Evolutionary conservation across 345 rosid genomes (phyloP), one percentile per base, ranked within the genome.

Genomic region (Rhodamnia argentea): DNA sequence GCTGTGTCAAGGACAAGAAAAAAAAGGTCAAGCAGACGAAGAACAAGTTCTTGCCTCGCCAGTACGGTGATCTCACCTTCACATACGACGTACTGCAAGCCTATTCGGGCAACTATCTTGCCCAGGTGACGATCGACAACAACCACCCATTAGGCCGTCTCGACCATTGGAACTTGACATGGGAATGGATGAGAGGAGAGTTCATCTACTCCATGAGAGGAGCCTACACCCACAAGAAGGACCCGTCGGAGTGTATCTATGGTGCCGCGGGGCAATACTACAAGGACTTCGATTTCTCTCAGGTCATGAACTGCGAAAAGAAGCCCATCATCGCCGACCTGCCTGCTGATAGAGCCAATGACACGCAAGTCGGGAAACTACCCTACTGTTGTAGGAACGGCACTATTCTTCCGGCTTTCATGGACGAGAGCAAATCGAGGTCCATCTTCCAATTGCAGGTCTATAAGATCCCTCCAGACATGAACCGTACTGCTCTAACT

Each of bases 151-250:
- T 97, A 6, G 97, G 99, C 76, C 91, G 95, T 12, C 95, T 97
- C 24, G 99, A 97, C 86, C 94, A 91, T 81, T 97, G 99, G 99
- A 96, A 97, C 90, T 54, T 97, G 29, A 96, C 98, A 3, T 97
- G 98, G 98, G 98, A 96, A 87, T 97, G 99, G 99, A 93, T 85
- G 91, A 88, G 96, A 76, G 96, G 95, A 51, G 99, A 97, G 91
- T 95, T 97, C 90, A 95, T 96, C 84, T 64, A 87, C 90, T 81
- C 92, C 22, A 96, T 97, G 96, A 86, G 93, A 86, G 99, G 99
- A 74, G 99, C 98, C 86, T 97, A 89, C 89, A 93, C 96, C 85
- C 89, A 89, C 88, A 82, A n/a, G 75, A 91, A 75, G 57, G 95
- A 95, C 90, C 83, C 59, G 37, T 86, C 96, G 3, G 91, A 84